phyloP scores from a whole-genome alignment of 306 rosid genomes.

The Quercus glauca region DNA sequence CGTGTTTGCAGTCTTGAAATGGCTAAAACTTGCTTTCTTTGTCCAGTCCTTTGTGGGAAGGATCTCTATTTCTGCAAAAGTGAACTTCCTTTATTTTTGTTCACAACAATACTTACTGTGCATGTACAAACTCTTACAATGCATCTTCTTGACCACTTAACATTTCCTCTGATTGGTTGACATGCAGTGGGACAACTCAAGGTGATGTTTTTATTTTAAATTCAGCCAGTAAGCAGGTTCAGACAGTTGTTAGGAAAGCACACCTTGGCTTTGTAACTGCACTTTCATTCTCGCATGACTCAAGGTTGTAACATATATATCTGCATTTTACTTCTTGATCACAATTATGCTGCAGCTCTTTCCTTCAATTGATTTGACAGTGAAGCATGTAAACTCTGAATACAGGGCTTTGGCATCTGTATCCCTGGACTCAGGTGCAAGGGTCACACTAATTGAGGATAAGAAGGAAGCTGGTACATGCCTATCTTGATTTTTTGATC shows the following conservation, averaged over 20 bases:
- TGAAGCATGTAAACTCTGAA: slow-evolving; percentile 19
- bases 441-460: slow-evolving; percentile 64
- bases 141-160: neutral
- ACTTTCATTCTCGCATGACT: slow-evolving; percentile 73
- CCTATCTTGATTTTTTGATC: slow-evolving; percentile 4
- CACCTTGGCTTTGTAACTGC: slow-evolving; percentile 91
- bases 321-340: neutral
- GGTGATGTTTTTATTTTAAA: slow-evolving; percentile 70
- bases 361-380: slow-evolving; percentile 2
- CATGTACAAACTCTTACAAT: neutral
- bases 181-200: slow-evolving; percentile 77
- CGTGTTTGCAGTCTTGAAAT: neutral
- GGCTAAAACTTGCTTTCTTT: neutral
- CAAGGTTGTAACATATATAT: slow-evolving; percentile 57
- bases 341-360: slow-evolving; percentile 10
- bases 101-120: neutral
- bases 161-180: slow-evolving; percentile 15
- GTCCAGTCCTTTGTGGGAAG: neutral
- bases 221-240: slow-evolving; percentile 60
- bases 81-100: neutral
- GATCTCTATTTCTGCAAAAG: neutral
- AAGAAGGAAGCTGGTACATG: slow-evolving; percentile 53
- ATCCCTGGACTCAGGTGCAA: slow-evolving; percentile 83
- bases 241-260: slow-evolving; percentile 56
- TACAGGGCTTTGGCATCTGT: slow-evolving; percentile 81